A percentile compares a stretch with the other conserved stretches of the same genome.
Conservation (phyloP, 75 land plant species). For the Pinus taeda region DNA sequence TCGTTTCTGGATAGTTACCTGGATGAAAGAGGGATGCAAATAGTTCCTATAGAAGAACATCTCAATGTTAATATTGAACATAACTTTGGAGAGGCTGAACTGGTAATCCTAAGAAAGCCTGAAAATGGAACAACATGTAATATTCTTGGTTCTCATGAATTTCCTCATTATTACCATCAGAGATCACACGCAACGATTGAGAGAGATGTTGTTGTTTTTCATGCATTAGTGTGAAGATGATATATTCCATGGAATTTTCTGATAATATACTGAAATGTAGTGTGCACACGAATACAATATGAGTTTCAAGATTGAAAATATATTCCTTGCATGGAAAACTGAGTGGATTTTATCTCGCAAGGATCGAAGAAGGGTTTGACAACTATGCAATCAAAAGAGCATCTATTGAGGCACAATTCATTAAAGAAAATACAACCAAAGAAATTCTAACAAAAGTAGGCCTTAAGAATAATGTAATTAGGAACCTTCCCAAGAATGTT, state of each 20-base stretch:
- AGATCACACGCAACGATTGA: conserved; percentile 66
- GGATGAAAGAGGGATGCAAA: conserved; percentile 51
- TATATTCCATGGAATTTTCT: neutral
- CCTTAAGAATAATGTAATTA: conserved; percentile 84
- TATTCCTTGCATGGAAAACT: neutral
- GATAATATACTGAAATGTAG: neutral
- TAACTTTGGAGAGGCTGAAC: conserved; percentile 64
- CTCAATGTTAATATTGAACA: conserved; percentile 33
- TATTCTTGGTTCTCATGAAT: conserved; percentile 82
- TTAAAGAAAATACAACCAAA: conserved; percentile 65
- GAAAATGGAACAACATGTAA: conserved; percentile 25
- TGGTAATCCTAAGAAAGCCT: conserved; percentile 41
- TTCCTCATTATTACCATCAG: conserved; percentile 81
- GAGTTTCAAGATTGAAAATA: neutral
- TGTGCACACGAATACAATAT: neutral
- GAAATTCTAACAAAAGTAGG: conserved; percentile 79
- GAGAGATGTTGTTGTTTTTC: conserved; percentile 47
- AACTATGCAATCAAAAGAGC: conserved; percentile 64
- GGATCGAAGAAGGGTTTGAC: conserved; percentile 91
- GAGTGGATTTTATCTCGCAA: conserved; percentile 30
- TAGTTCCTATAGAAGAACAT: conserved; percentile 44
- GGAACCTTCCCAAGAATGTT: conserved; percentile 88
- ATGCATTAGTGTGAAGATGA: conserved; percentile 73
- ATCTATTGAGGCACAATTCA: conserved; percentile 52
- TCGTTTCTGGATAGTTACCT: conserved; percentile 44